Conservation (phyloP, 768 basidiomycete species). For the Hygrocybe coccinea region DNA sequence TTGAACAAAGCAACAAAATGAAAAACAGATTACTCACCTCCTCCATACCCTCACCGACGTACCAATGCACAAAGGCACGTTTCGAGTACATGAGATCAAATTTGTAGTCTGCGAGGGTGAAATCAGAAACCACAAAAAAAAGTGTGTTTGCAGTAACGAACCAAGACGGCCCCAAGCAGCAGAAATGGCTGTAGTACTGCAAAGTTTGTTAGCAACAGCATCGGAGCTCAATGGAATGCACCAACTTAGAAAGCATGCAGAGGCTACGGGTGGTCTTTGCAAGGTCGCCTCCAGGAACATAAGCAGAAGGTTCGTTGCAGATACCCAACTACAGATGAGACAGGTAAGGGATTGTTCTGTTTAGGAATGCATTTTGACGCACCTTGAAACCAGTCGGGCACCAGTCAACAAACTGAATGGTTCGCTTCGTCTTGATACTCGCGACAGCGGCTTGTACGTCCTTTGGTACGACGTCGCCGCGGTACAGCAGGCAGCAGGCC, state of each 20-base stretch:
- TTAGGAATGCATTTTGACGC: constrained; percentile 6
- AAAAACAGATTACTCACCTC: constrained; percentile 45
- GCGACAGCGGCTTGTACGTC: constrained; percentile 91
- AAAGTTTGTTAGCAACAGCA: neutral
- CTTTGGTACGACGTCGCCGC: constrained; percentile 96
- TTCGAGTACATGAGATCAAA: constrained; percentile 98
- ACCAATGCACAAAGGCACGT: constrained; percentile 90
- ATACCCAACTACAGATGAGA: constrained; percentile 70
- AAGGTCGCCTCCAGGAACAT: constrained; percentile 90
- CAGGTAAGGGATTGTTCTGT: constrained; percentile 4
- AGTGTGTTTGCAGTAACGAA: constrained; percentile 23
- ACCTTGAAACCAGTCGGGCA: constrained; percentile 96
- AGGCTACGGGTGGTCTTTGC: constrained; percentile 91
- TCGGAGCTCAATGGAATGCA: neutral
- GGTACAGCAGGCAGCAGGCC: constrained; percentile 90
- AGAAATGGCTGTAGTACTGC: constrained; percentile 86
- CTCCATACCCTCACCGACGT: constrained; percentile 99
- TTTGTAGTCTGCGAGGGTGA: constrained; percentile 70
- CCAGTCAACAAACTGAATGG: constrained; percentile 98
- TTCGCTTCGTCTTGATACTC: constrained; percentile 94
- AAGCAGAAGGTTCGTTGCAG: constrained; percentile 92
- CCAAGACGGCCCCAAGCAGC: constrained; percentile 88
- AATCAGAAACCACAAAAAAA: constrained; percentile 10
- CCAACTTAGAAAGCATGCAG: constrained; percentile 93
- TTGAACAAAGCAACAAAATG: neutral